phyloP scores from a whole-genome alignment of 345 rosid species.

The Populus deltoides region DNA sequence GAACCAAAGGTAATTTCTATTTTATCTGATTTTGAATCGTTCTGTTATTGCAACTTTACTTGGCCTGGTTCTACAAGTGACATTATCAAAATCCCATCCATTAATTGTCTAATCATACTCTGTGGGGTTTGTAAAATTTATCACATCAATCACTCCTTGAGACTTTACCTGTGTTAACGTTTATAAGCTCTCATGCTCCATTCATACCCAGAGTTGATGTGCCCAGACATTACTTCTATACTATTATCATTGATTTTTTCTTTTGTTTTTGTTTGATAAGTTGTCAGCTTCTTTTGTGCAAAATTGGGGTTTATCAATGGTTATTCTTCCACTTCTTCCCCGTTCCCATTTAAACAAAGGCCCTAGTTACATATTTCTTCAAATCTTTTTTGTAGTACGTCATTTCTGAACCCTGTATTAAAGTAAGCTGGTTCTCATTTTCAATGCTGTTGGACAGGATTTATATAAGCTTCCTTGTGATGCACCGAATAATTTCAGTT shows the following conservation, averaged over 20 bases:
- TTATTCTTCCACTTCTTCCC: background rate
- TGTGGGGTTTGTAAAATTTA: background rate
- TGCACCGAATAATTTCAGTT: background rate
- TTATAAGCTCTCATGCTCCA: background rate
- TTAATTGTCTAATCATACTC: background rate
- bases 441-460: background rate
- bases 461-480: slow-evolving; percentile 6
- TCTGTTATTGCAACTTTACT: slow-evolving; percentile 6
- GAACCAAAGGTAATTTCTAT: slow-evolving; percentile 47
- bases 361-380: background rate
- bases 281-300: background rate
- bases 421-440: slow-evolving; percentile 6
- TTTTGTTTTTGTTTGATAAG: no score
- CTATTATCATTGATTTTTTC: no score
- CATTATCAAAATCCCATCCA: background rate
- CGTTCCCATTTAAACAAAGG: slow-evolving; percentile 1
- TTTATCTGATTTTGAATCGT: background rate
- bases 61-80: background rate
- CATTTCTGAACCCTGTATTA: slow-evolving; percentile 4
- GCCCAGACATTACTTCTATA: background rate
- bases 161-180: background rate
- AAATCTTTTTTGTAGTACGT: background rate
- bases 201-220: background rate
- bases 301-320: background rate
- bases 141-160: background rate